Evolutionary conservation across 2,329 filamentous ascomycete species (phyloP), one percentile per base, ranked within the genome.

Genomic region (Cladorrhinum sp.): DNA sequence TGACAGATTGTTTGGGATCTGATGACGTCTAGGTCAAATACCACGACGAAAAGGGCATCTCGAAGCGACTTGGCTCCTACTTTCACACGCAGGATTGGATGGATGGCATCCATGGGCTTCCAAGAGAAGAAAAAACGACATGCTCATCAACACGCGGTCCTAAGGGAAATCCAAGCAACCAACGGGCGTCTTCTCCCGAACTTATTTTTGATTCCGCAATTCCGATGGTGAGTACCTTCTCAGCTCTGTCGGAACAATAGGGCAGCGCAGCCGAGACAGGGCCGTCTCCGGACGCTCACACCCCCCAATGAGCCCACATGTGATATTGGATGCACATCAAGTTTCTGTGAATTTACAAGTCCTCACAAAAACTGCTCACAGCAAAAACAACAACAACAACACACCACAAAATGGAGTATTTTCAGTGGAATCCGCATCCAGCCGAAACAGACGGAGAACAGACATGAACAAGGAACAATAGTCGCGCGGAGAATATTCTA

Each of bases 271-370:
- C 54, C 54, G 54, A 57, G 26, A 49, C 54, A 49, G 21, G 42
- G 21, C 36, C 57, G 61, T 69, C 58, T 69, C 68, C 21, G 65
- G 67, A 24, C 62, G 62, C 42, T 46, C 42, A 46, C 42, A 46
- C 42, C 42, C 42, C 42, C 42, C 42, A n/a, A 46, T 46, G n/a
- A 46, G 42, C 18, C n/a, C 16, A 46, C 42, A 46, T 46, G 18
- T 3, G 16, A 46, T 46, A 46, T 21, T 18, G 42, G 5, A 18
- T 46, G 42, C n/a, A 46, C 16, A 14, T 18, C 12, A 16, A 16
- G n/a, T n/a, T n/a, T 36, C 33, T 36, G 2, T 36, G 9, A 21
- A 20, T 20, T 5, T 16, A 8, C 18, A 46, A 16, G n/a, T 46
- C 5, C 42, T 46, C 42, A 3, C 2, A 4, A 4, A 46, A 46